Base-by-base conservation (phyloP, 306 rosid species). In the Rosa multiflora region DNA sequence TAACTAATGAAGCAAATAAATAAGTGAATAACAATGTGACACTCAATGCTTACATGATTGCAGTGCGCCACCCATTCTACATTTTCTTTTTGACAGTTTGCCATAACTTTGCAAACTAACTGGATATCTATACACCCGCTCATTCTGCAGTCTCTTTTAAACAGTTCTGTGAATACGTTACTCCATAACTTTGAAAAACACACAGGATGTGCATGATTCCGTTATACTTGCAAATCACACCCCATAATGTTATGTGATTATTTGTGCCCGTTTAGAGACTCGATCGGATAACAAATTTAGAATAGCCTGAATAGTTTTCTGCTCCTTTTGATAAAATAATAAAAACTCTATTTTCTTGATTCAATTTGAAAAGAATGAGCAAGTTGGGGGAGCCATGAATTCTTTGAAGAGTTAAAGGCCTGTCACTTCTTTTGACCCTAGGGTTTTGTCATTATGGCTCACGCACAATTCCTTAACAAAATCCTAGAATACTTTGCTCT, bases 401-500 rank as follows among this genome's bases (percentile, higher is more conserved):
- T 55, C 44, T 29, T 73, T 72, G 26, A 73, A 73, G 67, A 10
- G 26, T 26, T n/a, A 43, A 23, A 17, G 82, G 82, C 29, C 18
- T 76, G 62, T 8, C 86, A 18, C 81, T 82, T 88, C 79, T 83
- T 88, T 90, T 87, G 62, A 76, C 79, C 72, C 40, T 75, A 49
- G 58, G 82, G 55, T 39, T 47, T 58, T 66, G 55, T 35, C 8
- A 79, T 79, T 73, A 79, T 56, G 76, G 71, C 43, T 70, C n/a
- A 79, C 56, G 76, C 84, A 83, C 58, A 26, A 48, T 72, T 88
- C 51, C 48, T 72, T n/a, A 53, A 74, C 63, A 81, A 87, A 82
- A 68, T 83, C 87, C 80, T 83, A 83, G 92, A 90, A 82, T 63
- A 75, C 81, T 85, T 83, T 18, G 74, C 59, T 49, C 74, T 32